Evolutionary conservation across 805 yeast species (phyloP), one percentile per base, ranked within the genome.

Genomic region (Clavispora fructus): DNA sequence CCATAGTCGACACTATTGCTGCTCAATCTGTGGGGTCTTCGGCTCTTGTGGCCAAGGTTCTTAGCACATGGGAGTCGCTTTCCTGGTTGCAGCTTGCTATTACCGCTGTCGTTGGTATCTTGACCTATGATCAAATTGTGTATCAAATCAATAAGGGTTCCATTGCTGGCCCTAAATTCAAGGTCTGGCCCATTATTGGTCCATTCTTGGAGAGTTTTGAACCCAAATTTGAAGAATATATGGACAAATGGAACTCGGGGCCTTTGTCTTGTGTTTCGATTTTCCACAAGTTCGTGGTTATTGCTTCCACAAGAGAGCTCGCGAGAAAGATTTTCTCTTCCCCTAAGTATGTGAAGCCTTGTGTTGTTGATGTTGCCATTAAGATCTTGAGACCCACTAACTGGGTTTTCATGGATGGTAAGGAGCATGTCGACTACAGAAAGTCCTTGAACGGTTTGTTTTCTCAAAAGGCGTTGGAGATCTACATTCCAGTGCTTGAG

Each of bases 391-490:
- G 98, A 68, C 97, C 98, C 40, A 77, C 92, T 40, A 94, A 92
- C 74, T 94, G 99, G 99, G 99, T 94, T 32, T 94, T 94, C 66
- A 70, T 90, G 60, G 99, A 94, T 62, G 99, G 99, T 57, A 90
- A 90, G 70, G 95, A 83, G 30, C 99, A 94, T 60, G 81, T 83
- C 48, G 99, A 94, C 68, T 94, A 92, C 71, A 83, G 99, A 69
- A 83, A 82, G 65, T 83, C 94, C 12, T 74, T 94, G 62, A 92
- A 94, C 64, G 95, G 95, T 7, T 74, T 94, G 48, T 94, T 94
- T 70, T 85, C 96, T 13, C 81, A 81, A 52, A 75, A 78, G 54
- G 97, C 99, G 7, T 75, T 94, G 58, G 84, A 86, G 49, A 77
- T 78, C 52, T 94, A 94, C 66, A 70, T 94, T 50, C 97, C 97